These are phyloP conservation scores for Salvia sclarea DNA, from an alignment of 305 asterid species.

Conservation along the genomic window DNA sequence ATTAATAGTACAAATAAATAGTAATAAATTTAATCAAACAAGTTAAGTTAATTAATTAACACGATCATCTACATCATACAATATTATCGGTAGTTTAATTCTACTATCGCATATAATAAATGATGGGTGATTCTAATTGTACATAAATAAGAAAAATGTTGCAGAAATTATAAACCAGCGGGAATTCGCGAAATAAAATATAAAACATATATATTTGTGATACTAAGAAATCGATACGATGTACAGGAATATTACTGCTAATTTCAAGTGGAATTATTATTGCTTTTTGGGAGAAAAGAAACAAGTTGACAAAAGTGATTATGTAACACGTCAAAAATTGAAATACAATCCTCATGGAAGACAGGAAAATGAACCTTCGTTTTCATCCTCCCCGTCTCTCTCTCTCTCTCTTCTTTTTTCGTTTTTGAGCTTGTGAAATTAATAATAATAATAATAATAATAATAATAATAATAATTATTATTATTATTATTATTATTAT, in stretches of 20 bases:
- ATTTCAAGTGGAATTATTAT: conserved; percentile 16
- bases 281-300: background rate
- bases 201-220: no score
- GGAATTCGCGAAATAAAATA: no score
- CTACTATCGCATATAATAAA: background rate
- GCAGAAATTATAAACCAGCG: no score
- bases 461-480: no score
- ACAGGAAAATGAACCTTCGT: background rate
- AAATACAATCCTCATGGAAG: background rate
- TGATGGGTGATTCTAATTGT: background rate
- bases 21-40: no score
- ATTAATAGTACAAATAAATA: background rate
- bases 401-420: background rate
- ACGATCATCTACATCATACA: background rate
- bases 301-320: conserved; percentile 7
- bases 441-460: no score
- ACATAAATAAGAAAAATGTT: no score
- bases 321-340: background rate
- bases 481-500: no score
- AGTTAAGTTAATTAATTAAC: no score
- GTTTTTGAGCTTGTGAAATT: background rate
- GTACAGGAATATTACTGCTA: background rate
- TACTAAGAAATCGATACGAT: background rate
- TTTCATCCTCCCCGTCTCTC: background rate
- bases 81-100: background rate